Percentiles rank a stretch among this genome's conserved stretches.
Evolutionary conservation across 2,329 filamentous ascomycete species (phyloP).

Genomic region (Xylaria sp.): DNA sequence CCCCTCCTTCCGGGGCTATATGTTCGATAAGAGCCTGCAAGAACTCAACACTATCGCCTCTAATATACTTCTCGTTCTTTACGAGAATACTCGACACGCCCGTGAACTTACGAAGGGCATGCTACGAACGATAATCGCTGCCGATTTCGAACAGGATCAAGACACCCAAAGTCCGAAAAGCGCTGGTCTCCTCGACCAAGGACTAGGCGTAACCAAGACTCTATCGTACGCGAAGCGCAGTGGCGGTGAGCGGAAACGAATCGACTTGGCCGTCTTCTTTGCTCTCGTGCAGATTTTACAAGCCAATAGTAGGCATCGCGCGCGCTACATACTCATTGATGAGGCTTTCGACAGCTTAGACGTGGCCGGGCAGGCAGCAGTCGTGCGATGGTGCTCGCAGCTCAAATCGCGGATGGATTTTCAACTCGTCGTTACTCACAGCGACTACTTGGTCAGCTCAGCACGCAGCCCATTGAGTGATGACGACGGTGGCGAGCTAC

Average conservation of each 20-base stretch:
- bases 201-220: slow-evolving; percentile 31
- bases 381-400: slow-evolving; percentile 33
- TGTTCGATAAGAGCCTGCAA: slow-evolving; percentile 36
- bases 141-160: slow-evolving; percentile 17
- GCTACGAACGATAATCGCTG: slow-evolving; percentile 33
- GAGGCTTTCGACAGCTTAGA: slow-evolving; percentile 45
- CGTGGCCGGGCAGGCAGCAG: slow-evolving; percentile 37
- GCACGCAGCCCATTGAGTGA: neutral
- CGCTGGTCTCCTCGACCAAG: slow-evolving; percentile 36
- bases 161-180: neutral
- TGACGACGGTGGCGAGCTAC: slow-evolving; percentile 1
- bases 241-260: slow-evolving; percentile 45
- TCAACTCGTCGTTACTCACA: slow-evolving; percentile 38
- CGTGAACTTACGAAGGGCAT: slow-evolving; percentile 35
- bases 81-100: slow-evolving; percentile 38
- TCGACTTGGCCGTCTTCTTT: slow-evolving; percentile 45
- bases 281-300: slow-evolving; percentile 40
- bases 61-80: slow-evolving; percentile 40
- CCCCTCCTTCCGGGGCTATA: slow-evolving; percentile 36
- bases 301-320: slow-evolving; percentile 38
- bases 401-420: slow-evolving; percentile 31
- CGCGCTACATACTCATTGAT: slow-evolving; percentile 44
- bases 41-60: slow-evolving; percentile 39
- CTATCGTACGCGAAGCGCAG: slow-evolving; percentile 43
- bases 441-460: slow-evolving; percentile 17